Base-by-base conservation (phyloP, 805 yeast genomes). In the Lachancea thermotolerans region DNA sequence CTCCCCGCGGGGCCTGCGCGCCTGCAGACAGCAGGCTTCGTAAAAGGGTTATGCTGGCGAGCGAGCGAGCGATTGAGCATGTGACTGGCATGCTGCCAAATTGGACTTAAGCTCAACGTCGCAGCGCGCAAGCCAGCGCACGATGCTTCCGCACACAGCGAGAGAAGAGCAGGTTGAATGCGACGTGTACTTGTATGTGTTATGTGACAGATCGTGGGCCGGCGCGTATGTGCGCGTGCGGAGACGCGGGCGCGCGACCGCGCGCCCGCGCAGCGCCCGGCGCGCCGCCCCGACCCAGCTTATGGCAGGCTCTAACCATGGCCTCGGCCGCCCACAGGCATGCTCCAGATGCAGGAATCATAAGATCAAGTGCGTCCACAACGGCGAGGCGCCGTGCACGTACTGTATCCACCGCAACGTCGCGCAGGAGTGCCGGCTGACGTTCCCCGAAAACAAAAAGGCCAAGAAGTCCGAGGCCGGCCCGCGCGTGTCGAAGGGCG, bases 271-370 rank as follows among this genome's bases (percentile, higher is more conserved):
- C n/a, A 21, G 25, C 25, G 25, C 25, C 25, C 25, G 25, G 25
- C 7, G 7, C 25, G 6, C 4, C 25, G 7, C 7, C 25, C 25
- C 25, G 7, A 7, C 6, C 25, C 25, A 21, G 4, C 7, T 7
- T 7, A 21, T 21, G 4, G 14, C 14, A 17, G 29, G 7, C 9
- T 14, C 41, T 38, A 38, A 38, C 41, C 25, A 9, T 29, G 29
- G 14, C 12, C 7, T 27, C 15, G 8, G 12, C 12, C 31, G 16
- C 14, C 28, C 4, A 6, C 16, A 41, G 39, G 50, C 50, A 25
- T 47, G 50, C 28, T 28, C 46, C 29, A 39, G 37, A 17, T 47
- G 50, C 37, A n/a, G 50, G 33, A 38, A 44, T 17, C 50, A 44
- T 39, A 47, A 47, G 42, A 47, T 47, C 21, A 39, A 42, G 35